Evolutionary conservation across 495 filamentous ascomycete species (phyloP), one percentile per base, ranked within the genome.

Genomic region (Beverwykella pulmonaria): DNA sequence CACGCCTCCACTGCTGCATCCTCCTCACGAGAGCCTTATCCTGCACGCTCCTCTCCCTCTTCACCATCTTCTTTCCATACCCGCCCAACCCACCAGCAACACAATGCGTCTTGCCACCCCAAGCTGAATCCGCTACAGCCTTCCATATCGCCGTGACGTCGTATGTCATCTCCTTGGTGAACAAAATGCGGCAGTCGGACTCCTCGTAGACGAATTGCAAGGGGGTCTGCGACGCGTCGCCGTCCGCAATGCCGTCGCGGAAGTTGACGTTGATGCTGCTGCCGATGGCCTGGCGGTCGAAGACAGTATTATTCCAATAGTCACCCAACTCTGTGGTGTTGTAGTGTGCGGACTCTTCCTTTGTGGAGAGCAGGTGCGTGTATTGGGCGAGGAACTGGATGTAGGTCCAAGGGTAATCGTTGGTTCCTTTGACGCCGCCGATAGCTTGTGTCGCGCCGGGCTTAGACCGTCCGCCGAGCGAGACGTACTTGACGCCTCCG

Each of bases 401-500:
- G 61, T 61, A 57, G 25, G 49, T 39, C 62, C 59, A 67, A 2
- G 47, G 34, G 48, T 44, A 59, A 19, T 63, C 57, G 56, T 70
- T 70, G 0, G 62, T 68, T 23, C 87, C 86, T 70, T 87, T 86
- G 1, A 84, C 81, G 23, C 83, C 82, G 10, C 87, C 87, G 12
- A 88, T 79, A 8, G 80, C 84, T 75, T 89, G 87, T 74, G 89
- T 90, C 5, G 82, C 79, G 17, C 73, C 77, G 2, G 74, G 56
- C 44, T 75, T 71, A 1, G 86, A 82, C 14, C 86, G 81, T 19
- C 87, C 88, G 25, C 88, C 87, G 26, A 89, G 76, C 0, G 81
- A 82, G 47, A 90, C 80, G 32, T 82, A 83, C 67, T 83, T 83
- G 0, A 90, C 82, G 48, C 79, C 79, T 2, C 77, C 84, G 65